Evolutionary conservation across 495 filamentous ascomycete genomes (phyloP).

Genomic region (Pyrenula massariospora): DNA sequence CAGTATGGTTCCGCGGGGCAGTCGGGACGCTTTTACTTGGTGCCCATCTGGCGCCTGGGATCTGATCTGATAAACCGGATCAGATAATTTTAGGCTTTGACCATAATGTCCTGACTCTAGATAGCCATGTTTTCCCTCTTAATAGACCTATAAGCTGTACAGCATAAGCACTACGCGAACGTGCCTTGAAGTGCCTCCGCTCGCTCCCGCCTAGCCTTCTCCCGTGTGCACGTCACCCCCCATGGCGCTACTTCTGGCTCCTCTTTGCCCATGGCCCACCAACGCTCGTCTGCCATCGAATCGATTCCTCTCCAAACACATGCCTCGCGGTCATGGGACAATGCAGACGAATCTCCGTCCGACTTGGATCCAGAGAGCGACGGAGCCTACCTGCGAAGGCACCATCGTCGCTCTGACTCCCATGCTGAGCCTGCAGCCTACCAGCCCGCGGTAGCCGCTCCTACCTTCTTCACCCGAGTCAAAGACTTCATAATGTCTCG

Average conservation of each 20-base stretch:
- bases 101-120: too few species aligned
- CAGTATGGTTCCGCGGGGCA: too few species aligned
- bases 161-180: too few species aligned
- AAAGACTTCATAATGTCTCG: slow-evolving; percentile 36
- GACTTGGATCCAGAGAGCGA: not conserved
- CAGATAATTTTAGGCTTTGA: too few species aligned
- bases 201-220: too few species aligned
- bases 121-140: too few species aligned
- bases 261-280: not conserved
- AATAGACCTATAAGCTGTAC: too few species aligned
- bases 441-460: slow-evolving; percentile 5
- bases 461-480: slow-evolving; percentile 10
- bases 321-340: not conserved
- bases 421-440: slow-evolving; percentile 3
- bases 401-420: slow-evolving; percentile 3
- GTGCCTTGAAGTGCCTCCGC: too few species aligned
- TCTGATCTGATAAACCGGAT: not conserved
- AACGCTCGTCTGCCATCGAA: not conserved
- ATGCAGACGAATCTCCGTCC: not conserved
- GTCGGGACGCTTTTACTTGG: too few species aligned
- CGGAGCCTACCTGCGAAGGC: not conserved
- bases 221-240: not conserved
- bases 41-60: too few species aligned
- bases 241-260: not conserved
- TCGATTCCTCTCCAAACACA: not conserved